These are phyloP conservation scores for Jatropha podagrica DNA, from an alignment of 441 rosid genomes.

Conservation along the genomic window DNA sequence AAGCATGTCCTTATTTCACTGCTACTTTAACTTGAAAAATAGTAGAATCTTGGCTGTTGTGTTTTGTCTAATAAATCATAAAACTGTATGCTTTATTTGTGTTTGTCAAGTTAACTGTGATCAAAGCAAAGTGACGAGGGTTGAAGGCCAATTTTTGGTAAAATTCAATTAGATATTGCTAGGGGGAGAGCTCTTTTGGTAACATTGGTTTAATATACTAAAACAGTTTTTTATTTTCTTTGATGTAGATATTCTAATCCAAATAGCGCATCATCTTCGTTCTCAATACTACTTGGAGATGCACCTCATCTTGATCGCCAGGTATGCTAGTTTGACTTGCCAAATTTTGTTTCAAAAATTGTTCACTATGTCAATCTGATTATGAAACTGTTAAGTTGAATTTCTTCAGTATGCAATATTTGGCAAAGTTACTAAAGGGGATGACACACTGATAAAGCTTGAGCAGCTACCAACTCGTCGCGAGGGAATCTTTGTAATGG, in stretches of 20 bases:
- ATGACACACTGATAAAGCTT: slow-evolving; percentile 78
- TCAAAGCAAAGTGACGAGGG: not conserved
- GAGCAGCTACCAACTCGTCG: slow-evolving; percentile 87
- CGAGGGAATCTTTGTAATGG: slow-evolving; percentile 95
- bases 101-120: not conserved
- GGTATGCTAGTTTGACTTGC: slow-evolving; percentile 40
- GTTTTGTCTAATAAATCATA: not conserved
- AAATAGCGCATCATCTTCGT: slow-evolving; percentile 82
- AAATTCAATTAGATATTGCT: not conserved
- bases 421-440: slow-evolving; percentile 93
- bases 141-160: too few species aligned
- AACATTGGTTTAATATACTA: not conserved
- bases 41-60: not conserved
- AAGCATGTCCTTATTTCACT: not conserved
- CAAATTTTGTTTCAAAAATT: slow-evolving; percentile 4
- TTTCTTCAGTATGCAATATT: slow-evolving; percentile 81
- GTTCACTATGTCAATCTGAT: slow-evolving; percentile 12
- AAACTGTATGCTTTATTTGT: not conserved
- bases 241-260: slow-evolving; percentile 69
- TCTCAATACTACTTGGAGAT: slow-evolving; percentile 88
- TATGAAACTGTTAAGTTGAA: slow-evolving; percentile 21
- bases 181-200: not conserved
- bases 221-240: slow-evolving; percentile 15
- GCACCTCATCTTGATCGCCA: slow-evolving; percentile 92
- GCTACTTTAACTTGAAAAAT: not conserved